These are phyloP conservation scores for Phytophthora parvispora DNA, from an alignment of 352 stramenopile genomes.

Conservation along the genomic window DNA sequence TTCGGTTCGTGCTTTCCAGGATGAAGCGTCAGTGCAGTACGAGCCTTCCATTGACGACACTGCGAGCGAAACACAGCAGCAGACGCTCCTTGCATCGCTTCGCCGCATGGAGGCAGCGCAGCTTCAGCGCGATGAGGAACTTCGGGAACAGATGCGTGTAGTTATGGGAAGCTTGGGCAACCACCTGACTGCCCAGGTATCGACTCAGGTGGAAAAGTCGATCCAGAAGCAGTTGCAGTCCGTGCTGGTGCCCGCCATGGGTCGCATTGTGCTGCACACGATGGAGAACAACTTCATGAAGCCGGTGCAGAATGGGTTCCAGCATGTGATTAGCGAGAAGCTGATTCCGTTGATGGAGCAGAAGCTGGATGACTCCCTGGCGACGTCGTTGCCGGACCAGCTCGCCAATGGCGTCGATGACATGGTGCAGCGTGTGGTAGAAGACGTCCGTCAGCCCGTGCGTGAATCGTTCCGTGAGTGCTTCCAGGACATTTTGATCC, in stretches of 20 bases:
- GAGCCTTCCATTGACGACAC: conserved; percentile 81
- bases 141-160: conserved; percentile 74
- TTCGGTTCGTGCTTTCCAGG: conserved; percentile 81
- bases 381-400: conserved; percentile 65
- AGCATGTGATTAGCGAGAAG: conserved; percentile 80
- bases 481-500: conserved; percentile 90
- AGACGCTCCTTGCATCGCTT: conserved; percentile 63
- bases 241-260: conserved; percentile 86
- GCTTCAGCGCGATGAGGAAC: conserved; percentile 72
- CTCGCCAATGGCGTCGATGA: conserved; percentile 71
- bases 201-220: conserved; percentile 82
- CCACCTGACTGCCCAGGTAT: conserved; percentile 68
- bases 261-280: conserved; percentile 87
- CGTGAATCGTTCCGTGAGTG: conserved; percentile 89
- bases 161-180: conserved; percentile 68
- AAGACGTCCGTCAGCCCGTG: conserved; percentile 84
- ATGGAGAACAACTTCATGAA: conserved; percentile 94
- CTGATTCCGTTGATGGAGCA: conserved; percentile 79
- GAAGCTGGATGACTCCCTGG: conserved; percentile 74
- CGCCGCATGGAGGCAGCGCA: conserved; percentile 81
- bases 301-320: conserved; percentile 81
- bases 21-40: conserved; percentile 77
- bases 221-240: conserved; percentile 88
- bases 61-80: conserved; percentile 63
- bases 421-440: conserved; percentile 81